Evolutionary conservation across 1,284 basidiomycete genomes (phyloP).

Genomic region (Moniliella sp.): DNA sequence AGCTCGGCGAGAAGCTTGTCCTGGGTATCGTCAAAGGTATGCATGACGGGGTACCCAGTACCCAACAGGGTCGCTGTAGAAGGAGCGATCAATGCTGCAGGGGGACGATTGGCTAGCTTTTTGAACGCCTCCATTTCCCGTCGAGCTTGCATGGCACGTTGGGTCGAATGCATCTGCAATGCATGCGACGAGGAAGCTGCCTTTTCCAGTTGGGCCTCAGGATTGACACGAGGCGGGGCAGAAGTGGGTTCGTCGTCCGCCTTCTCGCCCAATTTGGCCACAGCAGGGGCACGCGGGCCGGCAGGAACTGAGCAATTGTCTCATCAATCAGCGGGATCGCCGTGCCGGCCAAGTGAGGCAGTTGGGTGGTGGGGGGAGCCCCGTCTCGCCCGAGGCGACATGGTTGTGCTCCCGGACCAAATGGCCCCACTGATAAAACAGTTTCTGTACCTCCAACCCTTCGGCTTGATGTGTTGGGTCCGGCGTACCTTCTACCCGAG

Average conservation of each 20-base stretch:
- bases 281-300: slow-evolving; percentile 1
- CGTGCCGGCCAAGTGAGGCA: slow-evolving; percentile 24
- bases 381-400: not conserved
- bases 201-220: no score
- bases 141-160: slow-evolving; percentile 3
- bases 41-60: slow-evolving; percentile 23
- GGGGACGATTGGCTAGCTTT: not conserved
- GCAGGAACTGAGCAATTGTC: slow-evolving; percentile 10
- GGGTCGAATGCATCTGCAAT: slow-evolving; percentile 2
- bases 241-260: no score
- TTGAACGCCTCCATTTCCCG: slow-evolving; percentile 3
- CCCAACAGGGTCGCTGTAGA: slow-evolving; percentile 17
- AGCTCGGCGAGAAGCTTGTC: slow-evolving; percentile 17
- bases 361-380: slow-evolving; percentile 17
- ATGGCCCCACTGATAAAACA: not conserved
- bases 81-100: slow-evolving; percentile 6
- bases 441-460: not conserved
- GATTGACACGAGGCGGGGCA: no score
- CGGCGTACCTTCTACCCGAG: no score
- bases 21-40: slow-evolving; percentile 14
- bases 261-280: no score
- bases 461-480: no score
- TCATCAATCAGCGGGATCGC: slow-evolving; percentile 19
- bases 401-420: not conserved
- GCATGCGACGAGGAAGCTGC: no score